These are phyloP conservation scores for Antarctomyces pellizariae DNA, from an alignment of 495 filamentous ascomycete species.

Conservation along the genomic window DNA sequence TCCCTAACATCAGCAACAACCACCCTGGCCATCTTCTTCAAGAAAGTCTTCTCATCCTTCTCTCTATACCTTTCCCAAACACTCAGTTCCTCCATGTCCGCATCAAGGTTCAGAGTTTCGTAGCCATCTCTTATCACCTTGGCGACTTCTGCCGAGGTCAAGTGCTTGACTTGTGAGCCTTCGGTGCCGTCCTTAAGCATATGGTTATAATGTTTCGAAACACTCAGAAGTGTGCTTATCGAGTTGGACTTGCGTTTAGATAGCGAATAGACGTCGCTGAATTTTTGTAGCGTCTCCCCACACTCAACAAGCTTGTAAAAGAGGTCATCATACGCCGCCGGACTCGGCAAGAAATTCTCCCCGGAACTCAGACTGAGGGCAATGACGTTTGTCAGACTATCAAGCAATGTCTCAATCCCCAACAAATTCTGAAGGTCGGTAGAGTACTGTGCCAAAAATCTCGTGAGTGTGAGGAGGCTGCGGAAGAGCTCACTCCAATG, in stretches of 20 bases:
- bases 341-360: slow-evolving; percentile 79
- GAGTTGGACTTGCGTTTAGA: slow-evolving; percentile 30
- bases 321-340: slow-evolving; percentile 77
- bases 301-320: slow-evolving; percentile 96
- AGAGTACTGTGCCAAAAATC: slow-evolving; percentile 72
- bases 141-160: slow-evolving; percentile 66
- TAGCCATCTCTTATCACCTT: slow-evolving; percentile 90
- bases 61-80: slow-evolving; percentile 56
- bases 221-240: slow-evolving; percentile 63
- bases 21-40: slow-evolving; percentile 68
- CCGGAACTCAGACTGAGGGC: slow-evolving; percentile 70
- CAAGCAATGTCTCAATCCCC: slow-evolving; percentile 34
- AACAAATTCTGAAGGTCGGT: slow-evolving; percentile 41
- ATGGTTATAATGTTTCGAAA: slow-evolving; percentile 68
- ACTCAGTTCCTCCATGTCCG: slow-evolving; percentile 61
- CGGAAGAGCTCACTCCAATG: slow-evolving; percentile 96
- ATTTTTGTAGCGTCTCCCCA: slow-evolving; percentile 62
- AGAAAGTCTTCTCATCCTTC: slow-evolving; percentile 47
- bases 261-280: slow-evolving; percentile 49
- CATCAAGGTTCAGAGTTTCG: slow-evolving; percentile 73
- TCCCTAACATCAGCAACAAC: slow-evolving; percentile 43
- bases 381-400: slow-evolving; percentile 60
- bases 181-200: slow-evolving; percentile 41
- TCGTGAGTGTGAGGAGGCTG: slow-evolving; percentile 66
- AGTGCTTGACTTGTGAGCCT: slow-evolving; percentile 27